Percentiles rank a stretch among this genome's conserved stretches.
Conservation (phyloP, 495 filamentous ascomycete genomes). For the Talaromyces stipitatus region DNA sequence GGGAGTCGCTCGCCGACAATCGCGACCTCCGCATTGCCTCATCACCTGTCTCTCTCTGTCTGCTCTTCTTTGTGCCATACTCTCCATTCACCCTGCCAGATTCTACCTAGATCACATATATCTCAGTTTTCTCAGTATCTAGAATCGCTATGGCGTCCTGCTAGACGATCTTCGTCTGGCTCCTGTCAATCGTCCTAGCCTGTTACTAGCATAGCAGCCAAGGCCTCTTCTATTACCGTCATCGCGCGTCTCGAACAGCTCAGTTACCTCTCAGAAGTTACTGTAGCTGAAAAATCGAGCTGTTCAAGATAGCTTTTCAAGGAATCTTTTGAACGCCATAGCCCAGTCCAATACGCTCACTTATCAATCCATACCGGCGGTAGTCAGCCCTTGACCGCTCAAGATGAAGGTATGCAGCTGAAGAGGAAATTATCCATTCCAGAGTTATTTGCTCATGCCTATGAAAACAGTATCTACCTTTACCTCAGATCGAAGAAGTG, state of each 20-base stretch:
- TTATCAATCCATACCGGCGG: conserved; percentile 2
- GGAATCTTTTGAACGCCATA: neutral
- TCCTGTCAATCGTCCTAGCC: conserved; percentile 5
- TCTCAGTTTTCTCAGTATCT: conserved; percentile 3
- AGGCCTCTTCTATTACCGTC: conserved; percentile 18
- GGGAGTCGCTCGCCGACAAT: conserved; percentile 23
- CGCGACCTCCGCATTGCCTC: conserved; percentile 20
- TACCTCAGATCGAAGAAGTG: conserved; percentile 80
- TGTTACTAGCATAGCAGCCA: conserved; percentile 26
- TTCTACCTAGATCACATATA: neutral
- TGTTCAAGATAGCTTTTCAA: neutral
- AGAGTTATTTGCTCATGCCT: neutral
- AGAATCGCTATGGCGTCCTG: conserved; percentile 20
- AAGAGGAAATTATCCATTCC: neutral
- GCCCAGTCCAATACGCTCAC: neutral
- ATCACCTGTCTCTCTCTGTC: conserved; percentile 10
- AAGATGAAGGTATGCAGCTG: conserved; percentile 21
- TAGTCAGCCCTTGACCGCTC: neutral
- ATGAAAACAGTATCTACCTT: conserved; percentile 71
- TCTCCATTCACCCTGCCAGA: conserved; percentile 9
- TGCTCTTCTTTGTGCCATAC: conserved; percentile 5
- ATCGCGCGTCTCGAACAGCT: conserved; percentile 10
- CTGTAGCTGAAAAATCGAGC: neutral
- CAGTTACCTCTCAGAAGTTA: neutral
- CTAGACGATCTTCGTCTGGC: conserved; percentile 41